Evolutionary conservation across 164 flowering plant genomes (phyloP), one percentile per base, ranked within the genome.

Genomic region (Magnolia kwangsiensis): DNA sequence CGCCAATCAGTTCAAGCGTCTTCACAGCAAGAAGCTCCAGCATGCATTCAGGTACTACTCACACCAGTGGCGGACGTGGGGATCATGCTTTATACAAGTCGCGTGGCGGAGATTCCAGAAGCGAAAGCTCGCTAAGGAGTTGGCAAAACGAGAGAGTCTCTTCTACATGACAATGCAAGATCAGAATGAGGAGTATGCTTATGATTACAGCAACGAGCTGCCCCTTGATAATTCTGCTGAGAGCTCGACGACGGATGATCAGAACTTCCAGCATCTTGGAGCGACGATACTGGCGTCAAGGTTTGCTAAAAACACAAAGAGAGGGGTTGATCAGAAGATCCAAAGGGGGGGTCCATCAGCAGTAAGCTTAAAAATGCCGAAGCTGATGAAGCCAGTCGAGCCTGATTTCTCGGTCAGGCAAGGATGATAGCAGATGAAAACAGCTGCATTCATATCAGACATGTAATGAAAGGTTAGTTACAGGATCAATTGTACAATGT

Each of bases 51-150:
- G 85, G 90, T 73, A 82, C 51, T 83, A 85, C 76, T 92, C 95
- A 13, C 89, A 81, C 27, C 92, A 90, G 61, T 92, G 97, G 97
- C 86, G 83, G 80, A 85, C 90, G 61, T 92, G 95, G 97, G 92
- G 82, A 50, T 89, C 92, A 20, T 87, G 89, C 74, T 88, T 86
- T 50, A 91, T 92, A 77, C 92, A 91, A 79, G 87, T 86, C 67
- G 92, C 90, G 21, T 92, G 97, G 97, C 83, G 91, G 1, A 81
- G 88, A 8, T 69, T 82, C 74, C 81, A 83, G 64, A 87, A 78
- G 82, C 83, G 83, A 78, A 90, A 87, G 81, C 77, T 73, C 13
- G 77, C 72, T 10, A 80, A 24, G 75, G 75, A 77, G 58, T 59
- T 77, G 37, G 65, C 27, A 29, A 71, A 14, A 14, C 77, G 77